phyloP scores from a whole-genome alignment of 805 yeast genomes.

The Jamesozyma rosinii region DNA sequence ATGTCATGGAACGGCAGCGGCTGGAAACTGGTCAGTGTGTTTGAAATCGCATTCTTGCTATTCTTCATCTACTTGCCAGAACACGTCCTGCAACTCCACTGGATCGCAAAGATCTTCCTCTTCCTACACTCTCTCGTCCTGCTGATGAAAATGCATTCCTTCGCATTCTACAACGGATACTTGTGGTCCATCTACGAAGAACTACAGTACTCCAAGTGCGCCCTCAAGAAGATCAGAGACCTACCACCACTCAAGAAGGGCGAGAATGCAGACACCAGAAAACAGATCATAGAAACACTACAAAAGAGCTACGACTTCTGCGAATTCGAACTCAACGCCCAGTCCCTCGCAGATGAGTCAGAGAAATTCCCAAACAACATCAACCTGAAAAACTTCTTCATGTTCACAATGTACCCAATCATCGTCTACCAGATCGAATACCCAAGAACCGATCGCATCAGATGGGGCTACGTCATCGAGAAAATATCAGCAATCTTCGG shows the following conservation, averaged over 20 bases:
- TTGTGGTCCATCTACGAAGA: conserved; percentile 57
- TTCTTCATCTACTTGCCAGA: conserved; percentile 53
- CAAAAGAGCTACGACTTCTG: conserved; percentile 54
- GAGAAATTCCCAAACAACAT: conserved; percentile 65
- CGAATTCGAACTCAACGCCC: conserved; percentile 56
- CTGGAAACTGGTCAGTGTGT: conserved; percentile 48
- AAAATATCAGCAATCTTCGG: conserved; percentile 81
- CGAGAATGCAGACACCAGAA: conserved; percentile 15
- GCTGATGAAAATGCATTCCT: conserved; percentile 92
- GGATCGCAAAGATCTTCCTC: conserved; percentile 85
- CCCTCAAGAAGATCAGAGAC: conserved; percentile 34
- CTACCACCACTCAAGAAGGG: conserved; percentile 1
- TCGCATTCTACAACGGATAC: conserved; percentile 84
- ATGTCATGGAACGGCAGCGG: conserved; percentile 61
- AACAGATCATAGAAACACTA: conserved; percentile 23
- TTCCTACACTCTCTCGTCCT: conserved; percentile 76
- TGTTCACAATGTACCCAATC: conserved; percentile 82
- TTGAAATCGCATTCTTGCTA: conserved; percentile 45
- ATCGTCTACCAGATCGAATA: conserved; percentile 73
- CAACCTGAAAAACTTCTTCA: conserved; percentile 54
- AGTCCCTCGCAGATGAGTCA: conserved; percentile 16
- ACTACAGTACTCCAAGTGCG: conserved; percentile 38
- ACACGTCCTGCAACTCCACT: conserved; percentile 45
- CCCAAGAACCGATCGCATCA: conserved; percentile 62
- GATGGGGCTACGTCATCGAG: conserved; percentile 58